Base-by-base conservation (phyloP, 306 rosid species). In the Dalbergia cultrata region DNA sequence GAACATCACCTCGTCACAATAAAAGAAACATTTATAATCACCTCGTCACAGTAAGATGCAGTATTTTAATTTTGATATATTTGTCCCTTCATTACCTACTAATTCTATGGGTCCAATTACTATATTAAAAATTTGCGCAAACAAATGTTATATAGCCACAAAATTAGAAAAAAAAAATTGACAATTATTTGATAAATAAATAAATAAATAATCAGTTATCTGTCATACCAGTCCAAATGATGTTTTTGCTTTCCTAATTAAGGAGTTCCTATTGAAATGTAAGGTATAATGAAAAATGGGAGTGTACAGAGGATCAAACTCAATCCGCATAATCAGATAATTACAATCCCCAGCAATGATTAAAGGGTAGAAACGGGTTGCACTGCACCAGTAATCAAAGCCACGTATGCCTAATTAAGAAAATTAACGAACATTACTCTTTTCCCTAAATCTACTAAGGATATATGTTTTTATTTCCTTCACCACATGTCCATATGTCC, bases 401-500 rank as follows among this genome's bases (percentile, higher is more conserved):
- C 43, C 13, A 12, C 13, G 17, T 31, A 16, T 34, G 6, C 13
- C 13, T 5, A 33, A 11, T 68, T 67, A 43, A 41, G 7, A 26
- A 26, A 26, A 26, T 26, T 26, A 26, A 26, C 10, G 41, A 43
- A 26, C 50, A 68, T 26, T 26, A 12, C 2, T 78, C 14, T 45
- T 62, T 58, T 45, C 14, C 13, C 9, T 26, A 39, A 17, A 19
- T 66, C 35, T 10, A 37, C 49, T n/a, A 11, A 31, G 59, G 59
- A 7, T 37, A 58, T 37, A 19, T 80, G 83, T 72, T 65, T 72
- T 26, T 26, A n/a, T 80, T 64, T 63, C 13, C 57, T 33, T 14
- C 5, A 39, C 22, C 73, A 80, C 83, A 39, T 59, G 82, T 13
- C 59, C 9, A 80, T 78, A 52, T 59, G 82, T 13, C 59, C 9